Conservation (phyloP, 2,329 filamentous ascomycete genomes). For the Pseudogymnoascus sp. region DNA sequence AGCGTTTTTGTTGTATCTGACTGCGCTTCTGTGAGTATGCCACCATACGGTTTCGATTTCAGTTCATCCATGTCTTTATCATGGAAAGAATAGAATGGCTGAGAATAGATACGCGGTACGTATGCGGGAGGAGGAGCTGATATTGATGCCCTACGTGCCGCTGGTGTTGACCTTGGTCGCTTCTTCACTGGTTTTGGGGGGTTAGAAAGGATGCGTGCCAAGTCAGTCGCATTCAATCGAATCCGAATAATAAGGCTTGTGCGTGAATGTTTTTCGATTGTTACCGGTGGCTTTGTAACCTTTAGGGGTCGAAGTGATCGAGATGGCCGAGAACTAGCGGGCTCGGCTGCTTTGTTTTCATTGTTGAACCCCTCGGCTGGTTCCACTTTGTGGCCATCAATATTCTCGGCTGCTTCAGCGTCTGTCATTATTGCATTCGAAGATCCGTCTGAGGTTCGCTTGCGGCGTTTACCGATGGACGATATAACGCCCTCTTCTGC, state of each 20-base stretch:
- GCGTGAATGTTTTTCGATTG: slow-evolving; percentile 31
- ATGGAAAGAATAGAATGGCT: slow-evolving; percentile 81
- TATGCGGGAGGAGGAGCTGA: slow-evolving; percentile 31
- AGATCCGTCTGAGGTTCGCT: slow-evolving; percentile 30
- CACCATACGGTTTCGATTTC: slow-evolving; percentile 91
- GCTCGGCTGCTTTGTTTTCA: slow-evolving; percentile 16
- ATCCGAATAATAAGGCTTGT: slow-evolving; percentile 49
- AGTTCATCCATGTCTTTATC: slow-evolving; percentile 84
- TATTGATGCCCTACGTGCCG: slow-evolving; percentile 30
- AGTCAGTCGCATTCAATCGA: slow-evolving; percentile 48
- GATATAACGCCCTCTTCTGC: slow-evolving; percentile 46
- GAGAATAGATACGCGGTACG: slow-evolving; percentile 48
- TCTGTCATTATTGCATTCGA: slow-evolving; percentile 14
- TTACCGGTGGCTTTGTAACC: slow-evolving; percentile 34
- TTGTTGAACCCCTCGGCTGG: slow-evolving; percentile 14
- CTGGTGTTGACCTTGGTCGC: slow-evolving; percentile 34
- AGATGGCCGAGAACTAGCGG: slow-evolving; percentile 38
- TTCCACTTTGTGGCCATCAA: slow-evolving; percentile 16
- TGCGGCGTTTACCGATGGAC: slow-evolving; percentile 48
- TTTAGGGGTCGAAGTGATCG: slow-evolving; percentile 50
- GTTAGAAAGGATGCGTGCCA: slow-evolving; percentile 54
- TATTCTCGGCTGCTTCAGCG: slow-evolving; percentile 7
- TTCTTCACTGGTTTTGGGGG: slow-evolving; percentile 53
- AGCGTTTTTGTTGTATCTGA: slow-evolving; percentile 88
- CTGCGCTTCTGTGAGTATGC: slow-evolving; percentile 81